Evolutionary conservation across 345 rosid genomes (phyloP), one percentile per base, ranked within the genome.

Genomic region (Schrenkiella parvula): DNA sequence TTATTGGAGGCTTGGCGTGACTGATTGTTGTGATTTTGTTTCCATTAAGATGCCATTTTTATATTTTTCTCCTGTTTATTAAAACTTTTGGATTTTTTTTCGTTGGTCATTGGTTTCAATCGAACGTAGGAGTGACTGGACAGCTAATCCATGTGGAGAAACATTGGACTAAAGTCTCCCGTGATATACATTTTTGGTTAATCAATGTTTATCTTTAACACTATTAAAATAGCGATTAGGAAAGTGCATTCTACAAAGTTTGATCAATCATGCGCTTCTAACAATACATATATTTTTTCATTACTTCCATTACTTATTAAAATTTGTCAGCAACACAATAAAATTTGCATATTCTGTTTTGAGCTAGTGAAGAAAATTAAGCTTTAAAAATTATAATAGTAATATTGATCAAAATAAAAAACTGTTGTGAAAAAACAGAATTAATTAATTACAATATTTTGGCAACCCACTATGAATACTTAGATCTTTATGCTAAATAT

Each of bases 71-170:
- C 26, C 13, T 14, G 4, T 8, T 8, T 23, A 14, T 60, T 38
- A 12, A 23, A 50, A 23, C 12, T 52, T 52, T n/a, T 23, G 29
- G 29, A 6, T 23, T 21, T 14, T 13, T 13, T 51, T 51, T 13
- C 25, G 22, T 14, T 13, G 8, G 32, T 12, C 31, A 14, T 4
- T 17, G 55, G 31, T 12, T 50, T 50, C 56, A 32, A 21, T 14
- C 32, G 69, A 47, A 64, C 43, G 42, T 46, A 31, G 21, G 29
- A 18, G 21, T 64, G 43, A 19, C 56, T 32, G 56, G 57, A 47
- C 69, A 64, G 69, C 42, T 47, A 32, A 32, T 32, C 69, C 69
- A 64, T 64, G 69, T 47, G 69, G 32, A 64, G 51, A 28, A 43
- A 64, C 57, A 48, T 53, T 32, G 56, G 31, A 31, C 55, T 19